Base-by-base conservation (phyloP, 2,329 filamentous ascomycete genomes). In the Clarireedia monteithiana region DNA sequence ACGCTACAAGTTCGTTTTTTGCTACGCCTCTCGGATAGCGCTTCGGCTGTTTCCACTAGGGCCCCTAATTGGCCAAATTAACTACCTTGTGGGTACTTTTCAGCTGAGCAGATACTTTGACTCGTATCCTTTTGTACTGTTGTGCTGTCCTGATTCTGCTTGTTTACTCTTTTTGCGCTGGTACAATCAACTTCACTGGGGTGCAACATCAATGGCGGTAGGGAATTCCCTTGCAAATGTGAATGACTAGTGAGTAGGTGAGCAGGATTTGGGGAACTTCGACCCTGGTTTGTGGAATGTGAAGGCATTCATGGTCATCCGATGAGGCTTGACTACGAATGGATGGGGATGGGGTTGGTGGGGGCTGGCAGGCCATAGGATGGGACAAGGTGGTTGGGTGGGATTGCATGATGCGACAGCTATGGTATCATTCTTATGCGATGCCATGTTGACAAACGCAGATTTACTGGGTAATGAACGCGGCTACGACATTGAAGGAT, bases 1-100 rank as follows among this genome's bases (percentile, higher is more conserved):
- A 52, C 48, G 44, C 53, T 52, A 52, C 50, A 47, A 27, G 20
- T 38, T 55, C 47, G 40, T 55, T 55, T 34, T 55, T 23, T 55
- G 20, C 47, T 40, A 55, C 46, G 53, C 53, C 46, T 55, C 38
- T 50, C 46, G 52, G 52, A 44, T 55, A 55, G 52, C 38, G 52
- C 47, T 51, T 56, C 54, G 54, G 54, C n/a, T 52, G 44, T 47
- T 56, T 52, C 30, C 39, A 52, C 17, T 44, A 52, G 7, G 40
- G 30, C 10, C 30, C 10, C 2, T 47, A 30, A 56, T 56, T 52
- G 48, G 54, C 5, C 9, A n/a, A 15, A 24, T 14, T 9, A 20
- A 39, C n/a, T 51, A 47, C n/a, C 38, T 30, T 52, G 48, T 56
- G 48, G 40, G 15, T 24, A 56, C 42, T 38, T 56, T 56, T 56